Evolutionary conservation across 2,329 filamentous ascomycete species (phyloP), one percentile per base, ranked within the genome.

Genomic region (Rutstroemia sp.): DNA sequence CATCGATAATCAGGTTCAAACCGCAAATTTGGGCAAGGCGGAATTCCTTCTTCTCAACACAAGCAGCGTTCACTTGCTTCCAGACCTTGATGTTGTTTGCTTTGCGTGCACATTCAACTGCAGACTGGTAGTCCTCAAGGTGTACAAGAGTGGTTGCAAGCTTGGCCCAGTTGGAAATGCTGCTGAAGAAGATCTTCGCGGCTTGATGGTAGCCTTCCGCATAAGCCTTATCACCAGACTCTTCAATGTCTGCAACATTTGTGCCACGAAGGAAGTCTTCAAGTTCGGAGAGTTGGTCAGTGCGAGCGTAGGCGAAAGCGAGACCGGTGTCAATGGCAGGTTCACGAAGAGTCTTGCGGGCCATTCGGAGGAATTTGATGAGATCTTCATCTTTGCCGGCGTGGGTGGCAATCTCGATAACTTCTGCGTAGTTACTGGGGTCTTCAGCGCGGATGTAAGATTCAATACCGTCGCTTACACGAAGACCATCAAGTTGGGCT

Each of bases 111-210:
- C 91, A 96, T 72, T 99, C 94, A 44, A 99, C 94, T 47, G 94
- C 94, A 65, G 90, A 90, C 74, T 99, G 95, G 77, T 99, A 97
- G 65, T 99, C 94, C 63, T 86, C 88, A 6, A 99, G 84, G 72
- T 97, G 91, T n/a, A 99, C 94, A 59, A 97, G 82, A 10, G 94
- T 99, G 10, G 94, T 97, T 14, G 94, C 92, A 67, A 99, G 85
- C 79, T 99, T 99, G 56, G 92, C 92, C 94, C 94, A 99, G 81
- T 99, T 99, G 54, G 94, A 99, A 71, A 99, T 95, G 76, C 89
- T 97, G 56, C 84, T 90, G 77, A 86, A 99, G 81, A 97, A 99
- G 69, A 99, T 97, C 83, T 99, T 99, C 63, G 94, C 90, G 45
- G 94, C 94, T 78, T 97, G 88, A 69, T 94, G 92, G 69, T 89